phyloP scores from a whole-genome alignment of 495 filamentous ascomycete species.

The Tuber melanosporum region DNA sequence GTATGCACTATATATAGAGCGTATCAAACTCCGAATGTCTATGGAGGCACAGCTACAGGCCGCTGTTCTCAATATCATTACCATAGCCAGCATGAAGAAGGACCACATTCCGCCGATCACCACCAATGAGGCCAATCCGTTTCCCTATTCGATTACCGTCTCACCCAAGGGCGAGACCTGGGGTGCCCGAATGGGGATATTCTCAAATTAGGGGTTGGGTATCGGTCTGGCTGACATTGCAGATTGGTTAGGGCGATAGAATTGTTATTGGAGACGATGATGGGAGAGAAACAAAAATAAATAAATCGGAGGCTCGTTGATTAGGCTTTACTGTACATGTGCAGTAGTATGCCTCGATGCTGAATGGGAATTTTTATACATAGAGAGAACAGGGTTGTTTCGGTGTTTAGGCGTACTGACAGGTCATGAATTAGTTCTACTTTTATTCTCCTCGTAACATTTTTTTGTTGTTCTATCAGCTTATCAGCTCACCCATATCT shows the following conservation, averaged over 20 bases:
- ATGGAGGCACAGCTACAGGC: conserved; percentile 82
- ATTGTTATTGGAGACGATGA: background rate
- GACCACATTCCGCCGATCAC: conserved; percentile 98
- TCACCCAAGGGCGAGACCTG: conserved; percentile 73
- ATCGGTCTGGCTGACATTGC: background rate
- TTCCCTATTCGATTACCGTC: conserved; percentile 85
- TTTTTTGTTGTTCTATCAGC: background rate
- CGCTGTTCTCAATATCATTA: conserved; percentile 79
- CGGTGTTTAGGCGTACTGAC: conserved; percentile 1
- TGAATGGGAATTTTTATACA: background rate
- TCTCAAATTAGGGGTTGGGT: conserved; percentile 43
- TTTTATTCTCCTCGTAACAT: background rate
- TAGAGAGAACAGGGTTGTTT: background rate
- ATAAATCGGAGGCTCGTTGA: background rate
- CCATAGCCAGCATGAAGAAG: conserved; percentile 76
- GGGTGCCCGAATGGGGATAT: conserved; percentile 73
- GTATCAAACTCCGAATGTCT: conserved; percentile 74
- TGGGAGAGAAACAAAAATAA: background rate
- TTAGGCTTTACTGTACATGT: background rate
- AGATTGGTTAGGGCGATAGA: background rate
- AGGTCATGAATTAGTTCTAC: background rate
- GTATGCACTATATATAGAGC: conserved; percentile 50
- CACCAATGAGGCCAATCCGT: conserved; percentile 83
- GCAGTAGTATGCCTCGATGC: background rate
- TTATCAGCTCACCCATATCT: background rate